Conservation (phyloP, 345 rosid genomes). For the Arabidopsis suecica region DNA sequence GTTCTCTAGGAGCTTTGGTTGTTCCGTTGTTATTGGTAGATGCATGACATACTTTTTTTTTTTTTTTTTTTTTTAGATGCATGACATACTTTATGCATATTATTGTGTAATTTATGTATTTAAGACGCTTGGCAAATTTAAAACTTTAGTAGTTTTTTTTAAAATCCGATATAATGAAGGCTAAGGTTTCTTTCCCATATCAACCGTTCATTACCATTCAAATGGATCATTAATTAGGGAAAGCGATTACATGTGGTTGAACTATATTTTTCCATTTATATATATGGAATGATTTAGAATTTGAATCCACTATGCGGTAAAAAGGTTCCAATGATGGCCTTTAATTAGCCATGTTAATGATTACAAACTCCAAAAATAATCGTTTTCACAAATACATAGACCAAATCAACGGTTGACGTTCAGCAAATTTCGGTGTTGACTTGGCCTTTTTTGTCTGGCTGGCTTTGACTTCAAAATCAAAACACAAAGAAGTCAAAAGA, state of each 20-base stretch:
- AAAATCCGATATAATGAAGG: background rate
- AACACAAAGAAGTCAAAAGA: conserved; percentile 21
- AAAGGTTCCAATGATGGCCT: conserved; percentile 28
- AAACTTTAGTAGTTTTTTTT: background rate
- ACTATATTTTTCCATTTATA: background rate
- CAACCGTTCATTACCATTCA: conserved; percentile 14
- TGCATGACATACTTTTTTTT: conserved; percentile 14
- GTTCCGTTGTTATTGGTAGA: conserved; percentile 15
- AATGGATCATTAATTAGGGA: background rate
- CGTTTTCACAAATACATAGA: background rate
- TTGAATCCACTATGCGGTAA: conserved; percentile 6
- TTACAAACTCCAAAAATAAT: conserved; percentile 24
- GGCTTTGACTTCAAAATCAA: conserved; percentile 29
- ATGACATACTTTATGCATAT: conserved; percentile 20
- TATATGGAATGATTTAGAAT: background rate
- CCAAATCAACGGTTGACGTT: conserved; percentile 36
- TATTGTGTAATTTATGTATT: conserved; percentile 18
- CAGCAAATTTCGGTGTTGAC: conserved; percentile 23
- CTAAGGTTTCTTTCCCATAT: background rate
- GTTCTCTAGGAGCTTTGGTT: conserved; percentile 20
- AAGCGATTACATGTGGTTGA: conserved; percentile 14
- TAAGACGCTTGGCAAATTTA: conserved; percentile 11
- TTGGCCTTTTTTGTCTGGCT: conserved; percentile 10
- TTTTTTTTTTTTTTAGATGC: too few species aligned
- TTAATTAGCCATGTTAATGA: conserved; percentile 6